Evolutionary conservation across 2,329 filamentous ascomycete species (phyloP).

Genomic region (Phialophora expanda): DNA sequence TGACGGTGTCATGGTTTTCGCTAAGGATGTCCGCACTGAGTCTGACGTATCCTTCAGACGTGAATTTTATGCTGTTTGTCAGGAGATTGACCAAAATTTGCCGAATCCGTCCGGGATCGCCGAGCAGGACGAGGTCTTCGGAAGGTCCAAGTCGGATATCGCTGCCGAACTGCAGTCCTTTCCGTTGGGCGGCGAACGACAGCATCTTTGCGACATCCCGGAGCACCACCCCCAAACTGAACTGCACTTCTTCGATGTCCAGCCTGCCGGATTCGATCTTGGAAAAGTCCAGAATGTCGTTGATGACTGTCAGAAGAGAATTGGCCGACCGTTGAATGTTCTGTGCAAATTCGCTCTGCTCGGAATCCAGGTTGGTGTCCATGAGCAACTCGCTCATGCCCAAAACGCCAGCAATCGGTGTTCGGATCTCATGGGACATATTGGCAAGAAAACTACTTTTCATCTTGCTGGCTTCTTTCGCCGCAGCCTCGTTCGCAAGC

Average conservation of each 20-base stretch:
- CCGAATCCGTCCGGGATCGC: constrained; percentile 74
- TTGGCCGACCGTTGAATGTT: constrained; percentile 81
- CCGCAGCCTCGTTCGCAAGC: constrained; percentile 75
- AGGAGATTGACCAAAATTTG: constrained; percentile 81
- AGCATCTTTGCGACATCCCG: constrained; percentile 80
- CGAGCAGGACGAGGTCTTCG: constrained; percentile 71
- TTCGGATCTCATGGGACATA: constrained; percentile 81
- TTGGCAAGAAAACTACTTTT: constrained; percentile 81
- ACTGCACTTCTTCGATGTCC: constrained; percentile 81
- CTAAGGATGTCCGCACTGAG: constrained; percentile 68
- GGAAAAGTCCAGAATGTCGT: constrained; percentile 82
- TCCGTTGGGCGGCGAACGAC: constrained; percentile 75
- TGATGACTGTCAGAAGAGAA: constrained; percentile 77
- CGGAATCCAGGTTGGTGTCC: constrained; percentile 70
- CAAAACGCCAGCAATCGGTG: constrained; percentile 79
- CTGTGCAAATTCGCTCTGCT: constrained; percentile 75
- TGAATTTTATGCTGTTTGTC: constrained; percentile 79
- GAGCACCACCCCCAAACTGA: constrained; percentile 73
- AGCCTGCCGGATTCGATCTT: constrained; percentile 79
- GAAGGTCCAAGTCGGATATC: constrained; percentile 68
- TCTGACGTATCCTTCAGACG: constrained; percentile 69
- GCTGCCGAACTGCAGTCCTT: constrained; percentile 71
- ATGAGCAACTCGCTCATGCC: constrained; percentile 78
- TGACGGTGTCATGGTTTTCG: constrained; percentile 68
- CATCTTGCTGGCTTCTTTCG: constrained; percentile 78